Percentiles rank a stretch among this genome's conserved stretches.
phyloP scores from a whole-genome alignment of 345 rosid genomes.

The Salix dunnii region DNA sequence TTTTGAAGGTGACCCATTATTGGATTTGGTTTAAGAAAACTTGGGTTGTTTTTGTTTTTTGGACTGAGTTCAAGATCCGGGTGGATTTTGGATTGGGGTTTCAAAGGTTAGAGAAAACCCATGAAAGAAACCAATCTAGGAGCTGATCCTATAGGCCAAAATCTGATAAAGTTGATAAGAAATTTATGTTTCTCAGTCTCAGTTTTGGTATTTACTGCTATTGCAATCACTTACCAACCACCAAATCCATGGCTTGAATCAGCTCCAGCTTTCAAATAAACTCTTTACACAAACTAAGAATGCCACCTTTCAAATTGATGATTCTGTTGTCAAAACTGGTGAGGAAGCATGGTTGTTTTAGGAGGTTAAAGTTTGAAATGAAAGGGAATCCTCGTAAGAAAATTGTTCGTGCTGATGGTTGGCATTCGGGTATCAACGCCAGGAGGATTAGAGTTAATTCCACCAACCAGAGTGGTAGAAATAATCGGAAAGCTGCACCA shows the following conservation, averaged over 20 bases:
- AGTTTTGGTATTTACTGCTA: slow-evolving; percentile 70
- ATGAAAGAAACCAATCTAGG: slow-evolving; percentile 66
- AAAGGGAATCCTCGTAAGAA: slow-evolving; percentile 63
- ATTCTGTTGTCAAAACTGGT: slow-evolving; percentile 68
- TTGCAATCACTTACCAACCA: slow-evolving; percentile 91
- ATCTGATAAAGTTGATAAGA: slow-evolving; percentile 71
- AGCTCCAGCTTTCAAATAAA: slow-evolving; percentile 68
- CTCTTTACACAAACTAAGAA: slow-evolving; percentile 67
- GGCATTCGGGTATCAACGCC: slow-evolving; percentile 87
- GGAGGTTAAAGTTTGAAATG: slow-evolving; percentile 70
- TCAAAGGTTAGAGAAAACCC: slow-evolving; percentile 9
- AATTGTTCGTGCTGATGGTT: slow-evolving; percentile 58
- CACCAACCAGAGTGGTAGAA: slow-evolving; percentile 11
- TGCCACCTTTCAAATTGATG: slow-evolving; percentile 77
- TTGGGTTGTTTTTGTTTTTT: slow-evolving; percentile 6
- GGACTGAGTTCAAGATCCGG: slow-evolving; percentile 11
- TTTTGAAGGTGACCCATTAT: neutral
- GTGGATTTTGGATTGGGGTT: slow-evolving; percentile 10
- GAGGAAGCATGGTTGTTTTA: too few relatives aligned
- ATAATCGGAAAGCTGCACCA: slow-evolving; percentile 13
- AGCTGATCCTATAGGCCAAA: slow-evolving; percentile 75
- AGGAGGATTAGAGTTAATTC: slow-evolving; percentile 31
- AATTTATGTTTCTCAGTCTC: slow-evolving; percentile 92
- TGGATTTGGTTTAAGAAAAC: neutral
- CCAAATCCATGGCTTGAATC: slow-evolving; percentile 97